Evolutionary conservation across 2,329 filamentous ascomycete species (phyloP).

Genomic region (Fusarium bactridioides): DNA sequence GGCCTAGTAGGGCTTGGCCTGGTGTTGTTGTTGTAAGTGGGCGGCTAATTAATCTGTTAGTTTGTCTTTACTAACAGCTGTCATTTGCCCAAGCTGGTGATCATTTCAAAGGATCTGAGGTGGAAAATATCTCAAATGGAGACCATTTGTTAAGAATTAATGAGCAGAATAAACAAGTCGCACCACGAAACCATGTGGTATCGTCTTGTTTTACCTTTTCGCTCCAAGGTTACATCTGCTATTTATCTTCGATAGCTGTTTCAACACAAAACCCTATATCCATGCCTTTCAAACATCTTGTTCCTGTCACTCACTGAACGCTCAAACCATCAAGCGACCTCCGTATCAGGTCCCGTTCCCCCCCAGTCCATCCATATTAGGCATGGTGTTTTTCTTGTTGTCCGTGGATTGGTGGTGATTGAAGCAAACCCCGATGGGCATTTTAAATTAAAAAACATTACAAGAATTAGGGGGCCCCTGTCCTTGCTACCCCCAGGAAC

Average conservation of each 20-base stretch:
- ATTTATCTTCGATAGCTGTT: neutral
- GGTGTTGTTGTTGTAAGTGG: conserved; percentile 8
- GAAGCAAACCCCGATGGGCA: conserved; percentile 19
- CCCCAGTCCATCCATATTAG: conserved; percentile 19
- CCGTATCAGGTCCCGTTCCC: conserved; percentile 1
- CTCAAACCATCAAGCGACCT: neutral
- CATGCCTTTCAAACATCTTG: conserved; percentile 1
- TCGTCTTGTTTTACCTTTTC: neutral
- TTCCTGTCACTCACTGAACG: conserved; percentile 8
- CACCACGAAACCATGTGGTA: neutral
- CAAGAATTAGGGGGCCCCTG: conserved; percentile 12
- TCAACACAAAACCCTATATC: conserved; percentile 10
- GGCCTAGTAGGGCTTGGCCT: conserved; percentile 1
- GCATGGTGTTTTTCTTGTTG: conserved; percentile 12
- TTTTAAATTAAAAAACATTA: conserved; percentile 36
- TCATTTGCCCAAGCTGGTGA: conserved; percentile 25
- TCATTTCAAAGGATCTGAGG: conserved; percentile 4
- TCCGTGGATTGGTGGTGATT: conserved; percentile 22
- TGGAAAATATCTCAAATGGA: conserved; percentile 4
- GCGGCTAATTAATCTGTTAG: conserved; percentile 21
- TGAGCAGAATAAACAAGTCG: neutral
- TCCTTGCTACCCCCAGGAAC: conserved; percentile 4
- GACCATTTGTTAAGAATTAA: neutral
- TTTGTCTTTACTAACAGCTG: neutral
- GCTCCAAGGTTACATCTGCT: neutral